phyloP scores from a whole-genome alignment of 2,329 filamentous ascomycete genomes.

The Nothophaeocryptopus gaeumannii region DNA sequence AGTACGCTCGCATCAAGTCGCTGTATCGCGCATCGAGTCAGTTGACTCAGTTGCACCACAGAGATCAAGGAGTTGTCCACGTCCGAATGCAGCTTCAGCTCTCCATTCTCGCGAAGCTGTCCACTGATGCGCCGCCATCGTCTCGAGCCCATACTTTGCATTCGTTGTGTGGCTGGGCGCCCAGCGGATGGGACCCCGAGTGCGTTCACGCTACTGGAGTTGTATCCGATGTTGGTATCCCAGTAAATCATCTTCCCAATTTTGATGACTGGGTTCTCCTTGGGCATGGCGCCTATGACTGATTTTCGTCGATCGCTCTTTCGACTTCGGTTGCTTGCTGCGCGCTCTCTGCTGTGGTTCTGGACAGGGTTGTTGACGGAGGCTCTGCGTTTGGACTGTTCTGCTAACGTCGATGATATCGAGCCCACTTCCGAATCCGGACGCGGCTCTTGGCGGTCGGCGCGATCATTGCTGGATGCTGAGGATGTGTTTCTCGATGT shows the following conservation, averaged over 20 bases:
- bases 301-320: constrained; percentile 44
- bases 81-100: constrained; percentile 86
- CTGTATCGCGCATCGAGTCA: constrained; percentile 87
- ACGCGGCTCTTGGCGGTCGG: constrained; percentile 5
- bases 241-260: constrained; percentile 70
- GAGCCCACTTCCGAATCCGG: constrained; percentile 20
- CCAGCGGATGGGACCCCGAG: constrained; percentile 23
- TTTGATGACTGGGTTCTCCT: constrained; percentile 85
- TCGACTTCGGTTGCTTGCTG: constrained; percentile 26
- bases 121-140: constrained; percentile 88
- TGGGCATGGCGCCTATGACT: constrained; percentile 51
- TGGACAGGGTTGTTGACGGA: constrained; percentile 23
- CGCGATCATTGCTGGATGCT: constrained; percentile 18
- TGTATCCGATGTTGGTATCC: constrained; percentile 65
- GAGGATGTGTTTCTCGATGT: constrained; percentile 44
- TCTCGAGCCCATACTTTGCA: constrained; percentile 57
- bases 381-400: constrained; percentile 20
- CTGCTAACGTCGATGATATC: constrained; percentile 17
- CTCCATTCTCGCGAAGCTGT: constrained; percentile 90
- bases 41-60: constrained; percentile 79
- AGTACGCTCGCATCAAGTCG: constrained; percentile 85
- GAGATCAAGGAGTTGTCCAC: constrained; percentile 77
- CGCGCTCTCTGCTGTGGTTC: constrained; percentile 23
- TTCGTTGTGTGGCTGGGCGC: constrained; percentile 52
- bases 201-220: constrained; percentile 35